Evolutionary conservation across 164 flowering plant species (phyloP), one percentile per base, ranked within the genome.

Genomic region (Macadamia tetraphylla): DNA sequence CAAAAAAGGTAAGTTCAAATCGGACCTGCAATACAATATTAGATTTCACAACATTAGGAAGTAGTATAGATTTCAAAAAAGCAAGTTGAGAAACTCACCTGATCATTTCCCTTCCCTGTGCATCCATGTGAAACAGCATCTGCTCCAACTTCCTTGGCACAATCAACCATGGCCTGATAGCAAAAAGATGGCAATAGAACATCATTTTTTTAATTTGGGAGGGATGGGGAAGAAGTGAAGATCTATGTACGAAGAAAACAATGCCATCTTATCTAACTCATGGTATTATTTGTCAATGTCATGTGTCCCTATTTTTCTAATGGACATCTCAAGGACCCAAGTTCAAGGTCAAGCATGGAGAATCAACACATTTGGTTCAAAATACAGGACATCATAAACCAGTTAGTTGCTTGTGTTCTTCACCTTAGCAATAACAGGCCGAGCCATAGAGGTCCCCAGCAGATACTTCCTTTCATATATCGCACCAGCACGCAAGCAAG

Each of bases 81-180:
- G 9, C 18, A 29, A 31, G 53, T 30, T 46, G 3, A 12, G 56
- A 67, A 23, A 55, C 77, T 65, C 80, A 77, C 98, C 92, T 91
- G 97, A 74, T 94, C 98, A 78, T 94, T 94, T 83, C 98, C 98
- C 77, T 94, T 94, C 44, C 98, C 98, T 9, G 98, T 94, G 75
- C 97, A 94, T 30, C 98, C 98, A 88, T 94, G 98, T 61, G 97
- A 65, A 58, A 94, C 96, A 49, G 98, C 96, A 87, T 94, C 98
- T 29, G 98, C 98, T 69, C 97, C 98, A 82, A 94, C 96, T 76
- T 88, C 94, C 74, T 73, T 86, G 29, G 97, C 98, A 78, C 89
- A 88, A 84, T 91, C 94, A 62, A 91, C 97, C 97, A 91, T 91
- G 58, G 97, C 97, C 95, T 91, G 73, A 35, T 35, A 35, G 40